Evolutionary conservation across 352 stramenopile genomes (phyloP), one percentile per base, ranked within the genome.

Genomic region (Phytophthora hibernalis): DNA sequence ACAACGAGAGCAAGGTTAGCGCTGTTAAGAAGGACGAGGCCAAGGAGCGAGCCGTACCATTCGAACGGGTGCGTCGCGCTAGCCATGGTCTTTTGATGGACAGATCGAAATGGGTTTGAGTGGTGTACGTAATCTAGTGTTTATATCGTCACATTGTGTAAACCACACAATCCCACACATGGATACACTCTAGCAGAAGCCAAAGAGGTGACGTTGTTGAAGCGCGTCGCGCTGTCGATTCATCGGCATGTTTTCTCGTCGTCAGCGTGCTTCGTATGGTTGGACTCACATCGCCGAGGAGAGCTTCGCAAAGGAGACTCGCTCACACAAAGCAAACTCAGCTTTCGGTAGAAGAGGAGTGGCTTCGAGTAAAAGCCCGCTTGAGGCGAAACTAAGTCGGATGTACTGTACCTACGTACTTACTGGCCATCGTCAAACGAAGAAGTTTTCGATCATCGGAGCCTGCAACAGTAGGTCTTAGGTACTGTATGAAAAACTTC

Each of bases 21-120:
- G 44, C 20, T 3, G 21, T 2, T 15, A 22, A 26, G 44, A 5
- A 24, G 20, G 30, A 20, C 8, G 3, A 24, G 30, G 21, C 18
- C 9, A 20, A 9, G 3, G 31, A 44, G 43, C 30, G 35, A 42
- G 20, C 42, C 38, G 49, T 76, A 95, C 87, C 85, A 93, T 78
- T 93, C 84, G 59, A 90, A 95, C 24, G 83, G 85, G 60, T 93
- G 85, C 55, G 84, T 83, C 5, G 64, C 65, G 65, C 55, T 80
- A 16, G 40, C 54, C 59, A 71, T 70, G 24, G 37, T 54, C 22
- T 30, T 4, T 42, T 18, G 20, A n/a, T 16, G 11, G 31, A 38
- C 13, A 10, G 38, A 18, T 30, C 9, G 44, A 51, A 51, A 33
- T 16, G 3, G 13, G 35, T 16, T 5, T 42, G 35, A 42, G 10